These are phyloP conservation scores for Epithemia pelagica DNA, from an alignment of 108 stramenopile species.

Conservation along the genomic window DNA sequence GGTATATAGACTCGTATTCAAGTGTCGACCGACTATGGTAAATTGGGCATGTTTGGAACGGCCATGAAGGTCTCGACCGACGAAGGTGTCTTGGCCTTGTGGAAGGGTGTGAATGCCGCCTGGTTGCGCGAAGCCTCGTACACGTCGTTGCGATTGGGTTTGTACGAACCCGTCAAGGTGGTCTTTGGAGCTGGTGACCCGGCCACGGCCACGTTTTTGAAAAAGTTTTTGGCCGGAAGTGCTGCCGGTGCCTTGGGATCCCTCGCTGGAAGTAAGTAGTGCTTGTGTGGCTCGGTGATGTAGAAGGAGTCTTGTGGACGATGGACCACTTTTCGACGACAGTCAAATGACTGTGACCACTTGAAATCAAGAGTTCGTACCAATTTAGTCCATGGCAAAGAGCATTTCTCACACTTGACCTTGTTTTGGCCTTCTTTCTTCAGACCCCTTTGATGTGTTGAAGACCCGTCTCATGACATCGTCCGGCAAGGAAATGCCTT, in stretches of 20 bases:
- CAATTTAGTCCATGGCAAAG: too few relatives aligned
- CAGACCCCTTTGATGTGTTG: conserved; percentile 80
- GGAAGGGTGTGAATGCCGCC: conserved; percentile 85
- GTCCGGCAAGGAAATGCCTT: conserved; percentile 52
- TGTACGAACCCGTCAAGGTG: conserved; percentile 88
- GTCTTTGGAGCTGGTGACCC: conserved; percentile 65
- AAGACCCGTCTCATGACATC: conserved; percentile 87
- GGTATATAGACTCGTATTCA: conserved; percentile 75
- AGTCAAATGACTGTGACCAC: too few relatives aligned
- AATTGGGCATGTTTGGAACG: conserved; percentile 72
- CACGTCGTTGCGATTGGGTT: conserved; percentile 87
- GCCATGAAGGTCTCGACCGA: conserved; percentile 54
- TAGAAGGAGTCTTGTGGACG: too few relatives aligned
- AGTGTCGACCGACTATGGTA: conserved; percentile 68
- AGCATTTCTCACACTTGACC: background rate
- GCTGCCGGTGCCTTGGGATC: conserved; percentile 85
- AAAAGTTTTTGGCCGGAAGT: conserved; percentile 81
- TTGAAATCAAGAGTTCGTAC: too few relatives aligned
- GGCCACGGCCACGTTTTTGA: conserved; percentile 63
- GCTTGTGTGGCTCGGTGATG: too few relatives aligned
- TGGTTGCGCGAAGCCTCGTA: conserved; percentile 89
- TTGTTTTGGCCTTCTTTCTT: background rate
- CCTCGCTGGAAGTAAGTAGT: conserved; percentile 68
- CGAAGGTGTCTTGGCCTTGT: conserved; percentile 80
- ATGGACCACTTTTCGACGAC: too few relatives aligned